Percentiles rank a stretch among this genome's conserved stretches.
Evolutionary conservation across 257 asterid genomes (phyloP).

Genomic region (Solanum raphanifolium): DNA sequence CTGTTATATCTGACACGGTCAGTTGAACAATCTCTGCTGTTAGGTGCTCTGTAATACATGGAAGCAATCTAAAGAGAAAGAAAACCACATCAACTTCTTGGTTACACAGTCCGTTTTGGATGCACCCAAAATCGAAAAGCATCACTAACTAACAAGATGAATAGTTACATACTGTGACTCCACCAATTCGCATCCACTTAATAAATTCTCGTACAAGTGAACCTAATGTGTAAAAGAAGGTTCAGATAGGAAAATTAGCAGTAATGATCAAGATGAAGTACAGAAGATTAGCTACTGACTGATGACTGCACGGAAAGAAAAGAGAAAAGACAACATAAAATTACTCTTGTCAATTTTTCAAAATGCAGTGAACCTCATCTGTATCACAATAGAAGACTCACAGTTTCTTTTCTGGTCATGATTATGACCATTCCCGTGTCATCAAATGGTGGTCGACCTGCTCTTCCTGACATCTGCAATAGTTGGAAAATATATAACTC

Average conservation of each 20-base stretch:
- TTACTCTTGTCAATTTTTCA: neutral
- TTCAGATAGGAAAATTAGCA: neutral
- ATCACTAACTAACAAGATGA: slow-evolving; percentile 10
- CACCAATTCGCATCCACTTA: slow-evolving; percentile 93
- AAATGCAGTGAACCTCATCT: neutral
- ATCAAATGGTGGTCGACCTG: slow-evolving; percentile 99
- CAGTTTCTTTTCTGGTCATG: slow-evolving; percentile 97
- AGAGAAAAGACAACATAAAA: neutral
- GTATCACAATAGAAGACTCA: slow-evolving; percentile 11
- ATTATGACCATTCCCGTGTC: slow-evolving; percentile 91
- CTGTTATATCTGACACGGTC: slow-evolving; percentile 76
- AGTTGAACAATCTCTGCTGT: slow-evolving; percentile 97
- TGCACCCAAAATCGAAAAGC: neutral
- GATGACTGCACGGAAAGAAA: neutral
- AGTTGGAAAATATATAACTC: slow-evolving; percentile 3
- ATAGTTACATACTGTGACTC: slow-evolving; percentile 83
- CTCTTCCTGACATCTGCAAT: slow-evolving; percentile 96
- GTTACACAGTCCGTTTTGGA: neutral
- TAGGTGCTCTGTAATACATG: slow-evolving; percentile 86
- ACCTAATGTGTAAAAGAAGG: slow-evolving; percentile 38
- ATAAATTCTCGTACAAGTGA: slow-evolving; percentile 83
- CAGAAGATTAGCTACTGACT: neutral
- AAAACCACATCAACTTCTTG: slow-evolving; percentile 14
- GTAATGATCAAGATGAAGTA: slow-evolving; percentile 1
- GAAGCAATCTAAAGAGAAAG: slow-evolving; percentile 61